These are phyloP conservation scores for Trypanosoma cruzi DNA, from an alignment of 208 protist genomes.

Conservation along the genomic window DNA sequence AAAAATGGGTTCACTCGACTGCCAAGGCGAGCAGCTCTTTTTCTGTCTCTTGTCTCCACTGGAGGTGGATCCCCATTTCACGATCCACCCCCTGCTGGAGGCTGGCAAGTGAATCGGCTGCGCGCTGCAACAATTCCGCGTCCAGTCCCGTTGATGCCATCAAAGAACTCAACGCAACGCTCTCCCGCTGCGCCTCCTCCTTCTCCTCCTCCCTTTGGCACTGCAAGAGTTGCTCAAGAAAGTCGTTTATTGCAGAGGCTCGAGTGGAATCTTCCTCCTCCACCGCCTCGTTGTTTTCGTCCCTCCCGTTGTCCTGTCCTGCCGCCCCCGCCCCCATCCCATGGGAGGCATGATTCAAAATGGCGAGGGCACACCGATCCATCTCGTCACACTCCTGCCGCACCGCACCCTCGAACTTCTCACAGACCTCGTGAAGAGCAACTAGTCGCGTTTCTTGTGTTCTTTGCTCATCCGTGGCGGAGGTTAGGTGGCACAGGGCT, in stretches of 20 bases:
- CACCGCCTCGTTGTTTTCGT: not conserved
- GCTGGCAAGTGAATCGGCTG: not conserved
- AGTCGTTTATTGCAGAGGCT: not conserved
- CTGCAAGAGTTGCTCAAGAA: constrained; percentile 15
- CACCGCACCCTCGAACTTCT: constrained; percentile 1
- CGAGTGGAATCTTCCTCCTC: constrained; percentile 2
- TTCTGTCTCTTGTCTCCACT: constrained; percentile 12
- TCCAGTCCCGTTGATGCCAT: constrained; percentile 12
- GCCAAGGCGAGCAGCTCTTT: constrained; percentile 17
- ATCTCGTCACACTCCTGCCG: constrained; percentile 14
- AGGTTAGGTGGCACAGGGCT: not conserved
- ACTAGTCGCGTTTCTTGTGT: not conserved
- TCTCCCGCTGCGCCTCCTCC: not conserved
- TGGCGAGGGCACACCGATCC: not conserved
- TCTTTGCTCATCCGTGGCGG: not conserved
- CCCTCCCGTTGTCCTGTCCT: not conserved
- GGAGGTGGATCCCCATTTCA: not conserved
- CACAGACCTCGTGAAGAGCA: constrained; percentile 1
- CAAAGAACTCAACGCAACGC: not conserved
- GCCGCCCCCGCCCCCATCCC: not conserved
- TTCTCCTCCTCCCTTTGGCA: not conserved
- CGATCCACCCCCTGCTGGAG: constrained; percentile 1
- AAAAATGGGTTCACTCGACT: constrained; percentile 6
- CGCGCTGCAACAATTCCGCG: constrained; percentile 1
- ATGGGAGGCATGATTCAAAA: not conserved